phyloP scores from a whole-genome alignment of 305 asterid genomes.

The Salvia sclarea region DNA sequence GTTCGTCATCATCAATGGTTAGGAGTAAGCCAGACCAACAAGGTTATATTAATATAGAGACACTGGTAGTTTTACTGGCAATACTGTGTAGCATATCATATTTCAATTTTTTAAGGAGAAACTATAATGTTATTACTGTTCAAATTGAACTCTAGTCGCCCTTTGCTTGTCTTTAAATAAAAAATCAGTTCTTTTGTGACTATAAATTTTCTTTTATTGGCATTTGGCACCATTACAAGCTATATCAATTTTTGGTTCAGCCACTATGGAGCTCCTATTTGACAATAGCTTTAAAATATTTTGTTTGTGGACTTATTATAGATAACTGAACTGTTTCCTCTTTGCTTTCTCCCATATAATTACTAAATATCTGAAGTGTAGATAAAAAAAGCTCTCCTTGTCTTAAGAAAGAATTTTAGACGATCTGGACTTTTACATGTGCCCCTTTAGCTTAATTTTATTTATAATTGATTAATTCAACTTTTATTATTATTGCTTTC shows the following conservation, averaged over 20 bases:
- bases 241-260: slow-evolving; percentile 12
- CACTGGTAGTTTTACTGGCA: neutral
- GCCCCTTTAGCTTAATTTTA: neutral
- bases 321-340: neutral
- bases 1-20: slow-evolving; percentile 42
- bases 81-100: neutral
- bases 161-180: neutral
- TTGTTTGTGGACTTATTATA: neutral
- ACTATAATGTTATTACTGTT: slow-evolving; percentile 1
- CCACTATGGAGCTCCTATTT: neutral
- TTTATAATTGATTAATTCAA: neutral
- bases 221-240: too few species aligned
- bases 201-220: neutral
- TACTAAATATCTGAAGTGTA: too few species aligned
- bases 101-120: neutral
- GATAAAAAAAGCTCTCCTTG: neutral
- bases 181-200: neutral
- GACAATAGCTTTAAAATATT: neutral
- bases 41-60: slow-evolving; percentile 42
- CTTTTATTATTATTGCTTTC: neutral
- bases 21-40: slow-evolving; percentile 42
- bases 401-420: neutral
- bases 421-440: neutral
- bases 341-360: too few species aligned
- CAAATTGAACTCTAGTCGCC: slow-evolving; percentile 1